These are phyloP conservation scores for Ammopiptanthus mongolicus DNA, from an alignment of 306 rosid species.

Conservation along the genomic window DNA sequence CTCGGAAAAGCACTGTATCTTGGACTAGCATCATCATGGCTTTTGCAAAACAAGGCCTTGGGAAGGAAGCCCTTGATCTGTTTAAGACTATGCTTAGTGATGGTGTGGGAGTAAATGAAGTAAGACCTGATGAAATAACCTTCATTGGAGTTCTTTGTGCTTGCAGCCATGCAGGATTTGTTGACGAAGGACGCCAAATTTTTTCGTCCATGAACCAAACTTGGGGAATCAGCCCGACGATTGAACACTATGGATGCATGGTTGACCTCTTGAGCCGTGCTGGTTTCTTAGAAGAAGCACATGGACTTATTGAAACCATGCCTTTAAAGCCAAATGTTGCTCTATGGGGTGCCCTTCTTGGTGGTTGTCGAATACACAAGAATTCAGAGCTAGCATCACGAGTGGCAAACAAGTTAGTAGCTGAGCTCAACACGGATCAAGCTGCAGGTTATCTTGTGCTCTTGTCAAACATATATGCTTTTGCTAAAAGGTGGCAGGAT, in stretches of 20 bases:
- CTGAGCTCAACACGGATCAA: slow-evolving; percentile 38
- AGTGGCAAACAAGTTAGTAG: slow-evolving; percentile 36
- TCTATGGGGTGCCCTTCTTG: slow-evolving; percentile 76
- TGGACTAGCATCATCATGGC: slow-evolving; percentile 76
- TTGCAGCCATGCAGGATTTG: slow-evolving; percentile 77
- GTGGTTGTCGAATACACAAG: slow-evolving; percentile 70
- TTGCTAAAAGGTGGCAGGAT: slow-evolving; percentile 56
- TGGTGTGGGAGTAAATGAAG: slow-evolving; percentile 29
- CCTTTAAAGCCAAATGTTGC: slow-evolving; percentile 68
- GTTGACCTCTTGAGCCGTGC: slow-evolving; percentile 87
- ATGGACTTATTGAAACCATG: slow-evolving; percentile 49
- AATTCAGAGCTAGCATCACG: slow-evolving; percentile 51
- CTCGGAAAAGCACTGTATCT: slow-evolving; percentile 48
- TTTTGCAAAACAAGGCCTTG: slow-evolving; percentile 66
- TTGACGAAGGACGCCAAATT: slow-evolving; percentile 46
- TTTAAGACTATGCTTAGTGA: slow-evolving; percentile 51
- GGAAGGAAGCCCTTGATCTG: slow-evolving; percentile 59
- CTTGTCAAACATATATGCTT: slow-evolving; percentile 59
- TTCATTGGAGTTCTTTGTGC: slow-evolving; percentile 70
- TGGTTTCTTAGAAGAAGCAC: slow-evolving; percentile 70
- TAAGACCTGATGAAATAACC: slow-evolving; percentile 65
- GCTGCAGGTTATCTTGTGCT: slow-evolving; percentile 71
- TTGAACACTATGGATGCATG: slow-evolving; percentile 87
- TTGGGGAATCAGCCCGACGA: slow-evolving; percentile 51
- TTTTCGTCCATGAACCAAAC: slow-evolving; percentile 51